These are phyloP conservation scores for Isabelozyma gotoi DNA, from an alignment of 805 yeast species.

Conservation along the genomic window DNA sequence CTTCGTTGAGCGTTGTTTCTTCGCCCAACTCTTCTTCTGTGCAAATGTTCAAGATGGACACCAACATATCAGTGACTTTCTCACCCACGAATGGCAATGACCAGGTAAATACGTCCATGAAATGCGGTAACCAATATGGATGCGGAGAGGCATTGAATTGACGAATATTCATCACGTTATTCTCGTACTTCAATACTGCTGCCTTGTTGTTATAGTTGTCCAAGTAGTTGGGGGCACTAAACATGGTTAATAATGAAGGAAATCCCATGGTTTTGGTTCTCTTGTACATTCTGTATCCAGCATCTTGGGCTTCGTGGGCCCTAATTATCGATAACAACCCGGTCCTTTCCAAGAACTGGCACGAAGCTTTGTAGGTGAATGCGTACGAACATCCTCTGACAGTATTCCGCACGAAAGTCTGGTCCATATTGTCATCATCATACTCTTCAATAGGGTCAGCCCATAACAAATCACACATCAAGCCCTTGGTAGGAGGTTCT, in stretches of 20 bases:
- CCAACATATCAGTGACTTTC: constrained; percentile 90
- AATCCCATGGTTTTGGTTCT: constrained; percentile 81
- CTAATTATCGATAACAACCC: constrained; percentile 82
- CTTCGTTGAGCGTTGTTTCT: constrained; percentile 50
- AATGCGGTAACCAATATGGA: constrained; percentile 95
- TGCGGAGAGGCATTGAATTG: constrained; percentile 92
- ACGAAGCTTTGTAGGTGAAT: constrained; percentile 78
- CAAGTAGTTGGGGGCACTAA: constrained; percentile 93
- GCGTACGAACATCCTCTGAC: constrained; percentile 93
- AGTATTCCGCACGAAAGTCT: constrained; percentile 59
- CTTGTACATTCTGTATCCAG: constrained; percentile 93
- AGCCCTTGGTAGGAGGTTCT: constrained; percentile 90
- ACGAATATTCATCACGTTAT: constrained; percentile 90
- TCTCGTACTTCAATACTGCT: constrained; percentile 88
- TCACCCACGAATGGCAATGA: constrained; percentile 97
- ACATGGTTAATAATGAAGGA: constrained; percentile 86
- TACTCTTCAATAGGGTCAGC: constrained; percentile 93
- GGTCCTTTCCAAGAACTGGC: constrained; percentile 74
- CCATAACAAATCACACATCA: constrained; percentile 95
- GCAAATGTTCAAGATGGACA: constrained; percentile 86
- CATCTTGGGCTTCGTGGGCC: constrained; percentile 98
- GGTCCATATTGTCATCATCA: constrained; percentile 46
- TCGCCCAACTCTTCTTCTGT: constrained; percentile 91
- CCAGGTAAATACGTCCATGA: constrained; percentile 98
- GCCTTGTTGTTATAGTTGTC: constrained; percentile 94